These are phyloP conservation scores for Letharia lupina DNA, from an alignment of 495 filamentous ascomycete species.

Conservation along the genomic window DNA sequence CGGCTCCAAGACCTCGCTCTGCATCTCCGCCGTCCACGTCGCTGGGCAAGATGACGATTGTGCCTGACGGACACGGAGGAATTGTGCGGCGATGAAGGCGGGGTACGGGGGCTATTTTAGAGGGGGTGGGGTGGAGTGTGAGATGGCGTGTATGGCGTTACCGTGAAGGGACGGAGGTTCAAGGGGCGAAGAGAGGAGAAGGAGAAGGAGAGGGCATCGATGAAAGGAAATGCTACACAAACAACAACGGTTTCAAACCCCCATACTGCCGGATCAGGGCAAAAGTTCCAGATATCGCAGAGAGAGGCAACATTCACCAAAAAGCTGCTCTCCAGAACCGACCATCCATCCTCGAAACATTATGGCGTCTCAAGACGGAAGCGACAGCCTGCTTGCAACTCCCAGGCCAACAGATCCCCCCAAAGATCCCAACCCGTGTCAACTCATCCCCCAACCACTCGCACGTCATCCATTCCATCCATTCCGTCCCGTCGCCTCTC, in stretches of 20 bases:
- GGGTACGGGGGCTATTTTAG: conserved; percentile 78
- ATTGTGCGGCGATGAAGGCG: conserved; percentile 80
- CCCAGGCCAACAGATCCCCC: no score
- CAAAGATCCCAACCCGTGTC: no score
- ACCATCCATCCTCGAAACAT: no score
- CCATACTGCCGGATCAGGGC: no score
- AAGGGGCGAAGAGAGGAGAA: neutral
- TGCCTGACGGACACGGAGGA: conserved; percentile 76
- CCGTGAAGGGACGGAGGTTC: conserved; percentile 25
- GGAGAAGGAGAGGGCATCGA: neutral
- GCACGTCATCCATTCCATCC: neutral
- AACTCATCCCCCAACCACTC: neutral
- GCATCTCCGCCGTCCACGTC: conserved; percentile 67
- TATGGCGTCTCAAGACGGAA: no score
- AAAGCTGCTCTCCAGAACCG: no score
- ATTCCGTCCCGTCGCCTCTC: no score
- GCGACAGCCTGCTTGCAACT: no score
- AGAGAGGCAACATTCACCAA: neutral
- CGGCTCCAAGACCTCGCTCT: conserved; percentile 62
- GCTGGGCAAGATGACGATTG: conserved; percentile 72
- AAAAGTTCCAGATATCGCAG: no score
- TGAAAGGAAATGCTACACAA: no score
- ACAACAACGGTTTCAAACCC: no score
- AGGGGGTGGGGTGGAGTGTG: conserved; percentile 55
- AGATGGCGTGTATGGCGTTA: conserved; percentile 83